Base-by-base conservation (phyloP, 495 filamentous ascomycete genomes). In the Chaetomium tenue region DNA sequence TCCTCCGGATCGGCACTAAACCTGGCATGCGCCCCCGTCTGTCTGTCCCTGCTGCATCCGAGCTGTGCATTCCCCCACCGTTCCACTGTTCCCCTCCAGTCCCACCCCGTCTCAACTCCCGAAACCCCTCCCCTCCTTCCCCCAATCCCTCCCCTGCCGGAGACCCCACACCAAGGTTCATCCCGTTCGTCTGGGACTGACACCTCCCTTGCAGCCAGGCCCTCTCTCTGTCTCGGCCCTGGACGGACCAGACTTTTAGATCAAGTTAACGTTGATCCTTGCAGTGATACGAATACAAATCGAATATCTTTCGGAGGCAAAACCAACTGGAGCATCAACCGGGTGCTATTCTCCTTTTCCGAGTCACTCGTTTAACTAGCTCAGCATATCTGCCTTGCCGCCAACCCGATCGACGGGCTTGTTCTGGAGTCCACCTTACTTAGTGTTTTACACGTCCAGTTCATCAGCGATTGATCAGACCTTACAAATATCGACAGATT, bases 91-190 rank as follows among this genome's bases (percentile, higher is more conserved):
- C 33, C 33, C 33, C 33, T 37, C 33, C 33, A 37, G 33, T 8
- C 54, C 42, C 46, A 5, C 44, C 39, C 39, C 50, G 57, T 44
- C 18, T 46, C 62, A 68, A 68, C 66, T 68, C 66, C 66, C 66
- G 66, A 64, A 64, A 61, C 66, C 61, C 61, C 51, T 61, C 61
- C 61, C 57, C 44, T 58, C 60, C 52, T 51, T 54, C 59, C 65
- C 51, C 50, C 50, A 15, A 39, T 50, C 18, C 20, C 8, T 1
- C 33, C 33, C 33, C 46, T 55, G 55, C 23, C 51, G 20, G 12
- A 3, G 18, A 44, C 61, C 42, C 52, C 26, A 37, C 52, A 6
- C n/a, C n/a, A 5, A 15, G 46, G 46, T 3, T 46, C 18, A 30
- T 23, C 20, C 44, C 58, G n/a, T 11, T 9, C 9, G 11, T 2